These are phyloP conservation scores for Aspergillus conjunctus DNA, from an alignment of 495 filamentous ascomycete species.

Conservation along the genomic window DNA sequence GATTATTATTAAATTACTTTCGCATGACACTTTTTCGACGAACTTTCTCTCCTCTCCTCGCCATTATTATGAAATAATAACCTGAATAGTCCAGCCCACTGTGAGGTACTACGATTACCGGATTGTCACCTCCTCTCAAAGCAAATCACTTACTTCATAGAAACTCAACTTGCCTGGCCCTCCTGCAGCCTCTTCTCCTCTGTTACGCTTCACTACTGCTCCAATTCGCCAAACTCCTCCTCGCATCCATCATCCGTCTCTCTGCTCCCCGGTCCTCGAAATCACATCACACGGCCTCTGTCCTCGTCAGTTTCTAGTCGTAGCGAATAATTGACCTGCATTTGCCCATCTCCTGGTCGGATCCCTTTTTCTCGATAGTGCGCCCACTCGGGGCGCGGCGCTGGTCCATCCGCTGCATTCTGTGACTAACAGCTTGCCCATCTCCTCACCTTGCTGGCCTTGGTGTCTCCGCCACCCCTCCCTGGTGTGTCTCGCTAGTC, in stretches of 20 bases:
- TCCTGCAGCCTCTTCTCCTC: conserved; percentile 15
- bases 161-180: conserved; percentile 19
- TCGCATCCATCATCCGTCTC: conserved; percentile 2
- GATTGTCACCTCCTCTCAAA: neutral
- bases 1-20: neutral
- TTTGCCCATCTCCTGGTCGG: conserved; percentile 3
- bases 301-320: conserved; percentile 14
- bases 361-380: conserved; percentile 27
- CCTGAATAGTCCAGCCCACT: neutral
- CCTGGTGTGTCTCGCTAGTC: conserved; percentile 22
- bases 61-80: neutral
- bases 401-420: conserved; percentile 35
- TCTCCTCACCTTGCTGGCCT: conserved; percentile 23
- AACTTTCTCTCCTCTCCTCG: neutral
- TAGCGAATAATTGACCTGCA: conserved; percentile 2
- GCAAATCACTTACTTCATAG: conserved; percentile 26
- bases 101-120: neutral
- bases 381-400: conserved; percentile 28
- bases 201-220: neutral
- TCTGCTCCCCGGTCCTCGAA: neutral
- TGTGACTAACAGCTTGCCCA: conserved; percentile 51
- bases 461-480: conserved; percentile 33
- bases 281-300: conserved; percentile 7
- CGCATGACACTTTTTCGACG: conserved; percentile 5
- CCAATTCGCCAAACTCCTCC: neutral